phyloP scores from a whole-genome alignment of 495 filamentous ascomycete species.

The Bacidia gigantensis region DNA sequence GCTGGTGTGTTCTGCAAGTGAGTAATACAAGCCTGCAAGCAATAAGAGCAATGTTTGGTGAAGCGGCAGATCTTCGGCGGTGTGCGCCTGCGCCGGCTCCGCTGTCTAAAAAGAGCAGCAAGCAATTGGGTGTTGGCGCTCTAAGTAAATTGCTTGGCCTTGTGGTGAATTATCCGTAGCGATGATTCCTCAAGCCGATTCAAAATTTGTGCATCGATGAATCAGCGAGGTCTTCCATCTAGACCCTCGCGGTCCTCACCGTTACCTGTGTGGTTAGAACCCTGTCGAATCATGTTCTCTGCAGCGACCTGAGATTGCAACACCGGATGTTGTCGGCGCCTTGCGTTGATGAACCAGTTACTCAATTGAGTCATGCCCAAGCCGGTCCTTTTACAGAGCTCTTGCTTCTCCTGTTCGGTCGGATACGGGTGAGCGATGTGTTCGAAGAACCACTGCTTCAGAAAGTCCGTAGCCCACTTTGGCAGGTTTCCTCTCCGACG shows the following conservation, averaged over 20 bases:
- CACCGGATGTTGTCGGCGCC: conserved; percentile 60
- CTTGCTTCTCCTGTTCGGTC: conserved; percentile 80
- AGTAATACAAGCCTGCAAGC: too few relatives aligned
- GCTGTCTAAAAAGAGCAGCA: too few relatives aligned
- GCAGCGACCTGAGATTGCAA: conserved; percentile 38
- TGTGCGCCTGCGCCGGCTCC: too few relatives aligned
- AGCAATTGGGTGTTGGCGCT: too few relatives aligned
- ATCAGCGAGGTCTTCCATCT: neutral
- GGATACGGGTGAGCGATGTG: conserved; percentile 78
- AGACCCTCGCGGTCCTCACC: neutral
- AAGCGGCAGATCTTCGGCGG: too few relatives aligned
- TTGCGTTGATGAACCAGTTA: conserved; percentile 94
- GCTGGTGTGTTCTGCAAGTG: too few relatives aligned
- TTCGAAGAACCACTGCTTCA: conserved; percentile 65
- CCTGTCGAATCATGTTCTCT: conserved; percentile 12
- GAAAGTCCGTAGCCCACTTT: conserved; percentile 68
- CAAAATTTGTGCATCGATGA: neutral
- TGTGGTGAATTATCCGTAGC: too few relatives aligned
- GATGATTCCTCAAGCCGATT: neutral
- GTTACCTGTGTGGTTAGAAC: neutral
- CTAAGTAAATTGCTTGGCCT: too few relatives aligned
- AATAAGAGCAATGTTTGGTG: neutral
- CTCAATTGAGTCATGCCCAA: conserved; percentile 75
- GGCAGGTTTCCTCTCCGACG: conserved; percentile 76
- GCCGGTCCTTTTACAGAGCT: conserved; percentile 59